A percentile compares a stretch with the other conserved stretches of the same genome.
Evolutionary conservation across 345 rosid species (phyloP).

Genomic region (Moringa oleifera): DNA sequence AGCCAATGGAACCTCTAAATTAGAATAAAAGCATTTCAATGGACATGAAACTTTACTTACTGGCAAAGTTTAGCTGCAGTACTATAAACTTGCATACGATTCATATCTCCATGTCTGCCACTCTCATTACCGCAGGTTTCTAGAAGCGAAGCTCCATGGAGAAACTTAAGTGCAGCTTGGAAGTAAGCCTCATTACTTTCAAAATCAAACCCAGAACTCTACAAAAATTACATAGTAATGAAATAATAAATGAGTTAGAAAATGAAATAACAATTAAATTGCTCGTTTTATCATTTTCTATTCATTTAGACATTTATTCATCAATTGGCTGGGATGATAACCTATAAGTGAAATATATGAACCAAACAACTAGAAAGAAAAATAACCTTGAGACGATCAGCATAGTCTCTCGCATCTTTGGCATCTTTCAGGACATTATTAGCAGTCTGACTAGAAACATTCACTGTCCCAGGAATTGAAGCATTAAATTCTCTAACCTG

Average conservation of each 20-base stretch:
- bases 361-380: constrained; percentile 11
- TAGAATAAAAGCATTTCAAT: no score
- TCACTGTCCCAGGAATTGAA: constrained; percentile 68
- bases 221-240: constrained; percentile 13
- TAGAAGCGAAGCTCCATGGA: constrained; percentile 68
- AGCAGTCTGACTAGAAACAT: constrained; percentile 57
- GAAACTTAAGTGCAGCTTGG: constrained; percentile 94
- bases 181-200: constrained; percentile 79
- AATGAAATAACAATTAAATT: constrained; percentile 29
- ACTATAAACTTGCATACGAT: constrained; percentile 54
- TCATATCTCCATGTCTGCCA: constrained; percentile 65
- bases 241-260: neutral
- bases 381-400: constrained; percentile 89
- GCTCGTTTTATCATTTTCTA: constrained; percentile 24
- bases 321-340: neutral
- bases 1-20: no score
- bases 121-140: constrained; percentile 64
- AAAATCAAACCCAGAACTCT: constrained; percentile 51
- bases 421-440: constrained; percentile 83
- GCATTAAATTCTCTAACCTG: constrained; percentile 44
- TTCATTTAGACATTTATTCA: no score
- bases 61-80: constrained; percentile 94
- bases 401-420: constrained; percentile 78
- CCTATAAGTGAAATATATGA: constrained; percentile 4
- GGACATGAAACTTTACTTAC: constrained; percentile 46